phyloP scores from a whole-genome alignment of 108 stramenopile species.

The Nitzschia inconspicua region DNA sequence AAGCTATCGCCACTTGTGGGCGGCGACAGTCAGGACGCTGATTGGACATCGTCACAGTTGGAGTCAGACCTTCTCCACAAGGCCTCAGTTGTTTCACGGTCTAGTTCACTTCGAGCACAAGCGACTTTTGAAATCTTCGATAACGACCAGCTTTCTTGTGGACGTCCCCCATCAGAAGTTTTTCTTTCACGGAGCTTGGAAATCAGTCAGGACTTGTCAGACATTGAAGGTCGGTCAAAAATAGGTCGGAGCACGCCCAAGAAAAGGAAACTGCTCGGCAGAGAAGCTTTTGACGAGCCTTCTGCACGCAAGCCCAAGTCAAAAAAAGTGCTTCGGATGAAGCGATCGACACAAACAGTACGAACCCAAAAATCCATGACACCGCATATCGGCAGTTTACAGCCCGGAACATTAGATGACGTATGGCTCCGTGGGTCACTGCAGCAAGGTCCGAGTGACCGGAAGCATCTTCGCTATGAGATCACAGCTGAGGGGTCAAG shows the following conservation, averaged over 20 bases:
- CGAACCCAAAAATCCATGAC: neutral
- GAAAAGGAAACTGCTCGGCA: neutral
- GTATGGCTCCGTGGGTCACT: constrained; percentile 1
- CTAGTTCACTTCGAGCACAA: neutral
- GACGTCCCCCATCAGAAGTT: neutral
- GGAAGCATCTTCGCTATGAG: constrained; percentile 29
- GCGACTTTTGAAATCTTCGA: too few relatives aligned
- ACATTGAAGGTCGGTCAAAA: neutral
- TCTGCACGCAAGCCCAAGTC: neutral
- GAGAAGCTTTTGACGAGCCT: constrained; percentile 8
- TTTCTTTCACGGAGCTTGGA: neutral
- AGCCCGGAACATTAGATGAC: neutral
- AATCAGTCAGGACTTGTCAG: constrained; percentile 2
- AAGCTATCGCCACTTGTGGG: constrained; percentile 36
- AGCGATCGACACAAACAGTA: neutral
- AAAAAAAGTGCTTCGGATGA: neutral
- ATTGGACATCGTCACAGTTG: constrained; percentile 41
- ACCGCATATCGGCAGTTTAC: neutral
- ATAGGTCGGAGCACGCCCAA: neutral
- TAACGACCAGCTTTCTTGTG: neutral
- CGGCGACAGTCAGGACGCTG: constrained; percentile 7
- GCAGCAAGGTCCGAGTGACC: constrained; percentile 7
- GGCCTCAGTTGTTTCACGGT: constrained; percentile 46
- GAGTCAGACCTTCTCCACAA: constrained; percentile 55
- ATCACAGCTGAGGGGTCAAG: constrained; percentile 52